Evolutionary conservation across 1,284 basidiomycete genomes (phyloP).

Genomic region (Porogramme epimiltina): DNA sequence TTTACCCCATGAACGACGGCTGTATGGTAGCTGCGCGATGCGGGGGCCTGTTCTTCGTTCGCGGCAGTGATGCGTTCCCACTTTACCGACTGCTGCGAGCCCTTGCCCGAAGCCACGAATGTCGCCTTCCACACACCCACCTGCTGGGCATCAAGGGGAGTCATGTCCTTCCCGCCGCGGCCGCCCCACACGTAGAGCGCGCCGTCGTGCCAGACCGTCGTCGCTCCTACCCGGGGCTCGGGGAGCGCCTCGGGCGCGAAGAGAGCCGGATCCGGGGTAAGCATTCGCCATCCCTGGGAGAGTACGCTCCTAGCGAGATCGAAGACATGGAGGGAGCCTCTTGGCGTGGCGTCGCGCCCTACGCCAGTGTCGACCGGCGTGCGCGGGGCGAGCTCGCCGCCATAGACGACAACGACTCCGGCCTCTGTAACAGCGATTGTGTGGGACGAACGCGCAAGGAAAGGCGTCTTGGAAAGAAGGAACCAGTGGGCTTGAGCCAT

Average conservation of each 20-base stretch:
- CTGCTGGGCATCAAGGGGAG: slow-evolving; percentile 32
- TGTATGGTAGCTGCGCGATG: slow-evolving; percentile 34
- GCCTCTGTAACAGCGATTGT: slow-evolving; percentile 28
- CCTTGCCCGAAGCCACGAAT: neutral
- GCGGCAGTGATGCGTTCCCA: slow-evolving; percentile 30
- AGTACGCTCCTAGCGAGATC: slow-evolving; percentile 16
- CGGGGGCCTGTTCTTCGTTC: slow-evolving; percentile 27
- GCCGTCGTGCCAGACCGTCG: slow-evolving; percentile 27
- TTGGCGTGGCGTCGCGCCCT: slow-evolving; percentile 8
- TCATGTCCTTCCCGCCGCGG: slow-evolving; percentile 41
- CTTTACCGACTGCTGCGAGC: slow-evolving; percentile 11
- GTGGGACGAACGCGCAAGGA: slow-evolving; percentile 35
- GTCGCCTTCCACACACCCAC: slow-evolving; percentile 34
- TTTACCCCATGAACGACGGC: slow-evolving; percentile 25
- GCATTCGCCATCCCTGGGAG: slow-evolving; percentile 17
- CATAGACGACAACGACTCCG: slow-evolving; percentile 35
- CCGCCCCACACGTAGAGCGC: slow-evolving; percentile 47
- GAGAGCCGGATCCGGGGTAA: slow-evolving; percentile 9
- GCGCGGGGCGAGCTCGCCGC: slow-evolving; percentile 43
- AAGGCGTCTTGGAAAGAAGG: slow-evolving; percentile 22
- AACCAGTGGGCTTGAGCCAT: slow-evolving; percentile 28
- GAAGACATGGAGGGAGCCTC: slow-evolving; percentile 32
- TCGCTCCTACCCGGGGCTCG: slow-evolving; percentile 39
- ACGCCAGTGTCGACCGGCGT: slow-evolving; percentile 35
- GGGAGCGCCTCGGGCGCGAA: slow-evolving; percentile 19